phyloP scores from a whole-genome alignment of 768 basidiomycete species.

The Imleria badia region DNA sequence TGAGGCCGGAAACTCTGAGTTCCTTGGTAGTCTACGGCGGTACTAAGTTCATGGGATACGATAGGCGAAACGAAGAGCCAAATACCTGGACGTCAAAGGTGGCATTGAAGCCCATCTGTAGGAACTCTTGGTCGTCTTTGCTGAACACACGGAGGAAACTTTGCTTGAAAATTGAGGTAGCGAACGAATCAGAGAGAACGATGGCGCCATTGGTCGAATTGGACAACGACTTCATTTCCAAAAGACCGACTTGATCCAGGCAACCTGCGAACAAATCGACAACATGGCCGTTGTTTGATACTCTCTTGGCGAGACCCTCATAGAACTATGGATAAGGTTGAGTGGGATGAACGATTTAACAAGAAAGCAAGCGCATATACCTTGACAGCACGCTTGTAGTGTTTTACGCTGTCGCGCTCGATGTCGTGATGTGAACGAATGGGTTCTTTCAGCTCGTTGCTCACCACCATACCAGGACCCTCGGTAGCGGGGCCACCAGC shows the following conservation, averaged over 20 bases:
- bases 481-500: slow-evolving; percentile 94
- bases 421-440: slow-evolving; percentile 99
- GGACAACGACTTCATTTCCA: slow-evolving; percentile 95
- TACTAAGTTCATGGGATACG: background rate
- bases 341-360: background rate
- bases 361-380: slow-evolving; percentile 40
- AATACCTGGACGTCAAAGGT: slow-evolving; percentile 95
- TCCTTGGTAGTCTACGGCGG: slow-evolving; percentile 88
- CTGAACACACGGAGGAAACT: slow-evolving; percentile 90
- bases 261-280: slow-evolving; percentile 97
- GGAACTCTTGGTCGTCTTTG: slow-evolving; percentile 88
- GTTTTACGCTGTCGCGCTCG: slow-evolving; percentile 93
- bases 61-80: background rate
- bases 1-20: slow-evolving; percentile 95
- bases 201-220: slow-evolving; percentile 98
- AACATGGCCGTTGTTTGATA: slow-evolving; percentile 91
- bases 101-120: slow-evolving; percentile 98
- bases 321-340: slow-evolving; percentile 68
- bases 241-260: slow-evolving; percentile 93
- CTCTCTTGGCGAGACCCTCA: slow-evolving; percentile 90
- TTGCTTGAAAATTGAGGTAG: slow-evolving; percentile 98
- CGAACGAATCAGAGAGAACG: slow-evolving; percentile 94
- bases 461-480: slow-evolving; percentile 96
- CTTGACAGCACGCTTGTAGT: slow-evolving; percentile 96
- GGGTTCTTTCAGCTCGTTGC: slow-evolving; percentile 92